Conservation (phyloP, 2,329 filamentous ascomycete genomes). For the Cytospora paraplurivora region DNA sequence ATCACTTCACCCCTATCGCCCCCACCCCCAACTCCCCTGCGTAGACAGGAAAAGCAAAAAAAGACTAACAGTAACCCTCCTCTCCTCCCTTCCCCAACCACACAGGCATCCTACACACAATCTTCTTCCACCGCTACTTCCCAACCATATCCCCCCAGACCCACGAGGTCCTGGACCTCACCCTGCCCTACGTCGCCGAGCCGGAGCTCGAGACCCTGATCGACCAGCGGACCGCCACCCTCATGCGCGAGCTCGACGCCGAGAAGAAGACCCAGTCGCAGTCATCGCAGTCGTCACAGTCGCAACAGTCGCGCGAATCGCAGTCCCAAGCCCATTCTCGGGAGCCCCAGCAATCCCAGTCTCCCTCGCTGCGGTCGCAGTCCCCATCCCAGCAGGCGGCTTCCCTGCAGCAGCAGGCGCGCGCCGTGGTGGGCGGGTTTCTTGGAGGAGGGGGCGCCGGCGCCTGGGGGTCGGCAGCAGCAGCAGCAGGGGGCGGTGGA, state of each 20-base stretch:
- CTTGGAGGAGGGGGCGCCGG: constrained; percentile 10
- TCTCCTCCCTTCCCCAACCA: background rate
- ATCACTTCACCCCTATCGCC: background rate
- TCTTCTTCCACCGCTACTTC: constrained; percentile 99
- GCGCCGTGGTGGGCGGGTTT: constrained; percentile 22
- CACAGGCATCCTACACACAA: constrained; percentile 89
- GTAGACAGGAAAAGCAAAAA: constrained; percentile 19
- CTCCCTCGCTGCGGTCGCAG: too few species aligned
- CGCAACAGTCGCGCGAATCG: background rate
- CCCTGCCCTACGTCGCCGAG: constrained; percentile 85
- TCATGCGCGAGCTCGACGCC: constrained; percentile 76
- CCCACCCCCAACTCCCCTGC: background rate
- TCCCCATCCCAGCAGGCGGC: constrained; percentile 29
- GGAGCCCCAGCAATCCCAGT: too few species aligned
- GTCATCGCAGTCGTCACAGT: background rate
- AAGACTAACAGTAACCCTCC: constrained; percentile 20
- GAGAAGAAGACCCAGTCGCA: constrained; percentile 43
- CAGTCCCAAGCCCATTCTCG: too few species aligned
- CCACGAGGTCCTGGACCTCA: constrained; percentile 87
- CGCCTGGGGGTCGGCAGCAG: constrained; percentile 3
- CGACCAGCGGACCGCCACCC: constrained; percentile 77
- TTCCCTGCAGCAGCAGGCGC: constrained; percentile 27
- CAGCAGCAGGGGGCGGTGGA: constrained; percentile 28
- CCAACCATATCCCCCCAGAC: constrained; percentile 79
- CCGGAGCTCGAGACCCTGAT: constrained; percentile 91